Percentiles rank a stretch among this genome's conserved stretches.
These are phyloP conservation scores for Rosa persica DNA, from an alignment of 306 rosid genomes.

Conservation along the genomic window DNA sequence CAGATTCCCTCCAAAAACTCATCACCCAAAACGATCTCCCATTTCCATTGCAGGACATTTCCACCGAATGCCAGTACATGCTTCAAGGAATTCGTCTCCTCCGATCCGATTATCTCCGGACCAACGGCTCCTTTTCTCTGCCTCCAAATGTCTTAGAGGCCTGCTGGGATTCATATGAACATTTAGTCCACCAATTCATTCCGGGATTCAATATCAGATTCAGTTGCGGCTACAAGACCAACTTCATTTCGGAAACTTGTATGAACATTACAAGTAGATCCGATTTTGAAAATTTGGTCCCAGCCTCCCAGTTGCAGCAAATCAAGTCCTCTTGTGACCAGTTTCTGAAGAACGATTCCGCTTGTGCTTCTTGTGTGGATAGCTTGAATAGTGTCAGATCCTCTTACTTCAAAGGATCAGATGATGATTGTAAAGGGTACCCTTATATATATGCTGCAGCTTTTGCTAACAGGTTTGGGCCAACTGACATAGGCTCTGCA, in stretches of 20 bases:
- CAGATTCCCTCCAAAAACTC: slow-evolving; percentile 7
- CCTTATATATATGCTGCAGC: slow-evolving; percentile 36
- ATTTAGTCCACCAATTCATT: slow-evolving; percentile 3
- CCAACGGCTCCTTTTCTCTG: slow-evolving; percentile 9
- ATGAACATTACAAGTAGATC: slow-evolving; percentile 5
- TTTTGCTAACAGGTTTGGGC: slow-evolving; percentile 31
- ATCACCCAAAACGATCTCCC: not conserved
- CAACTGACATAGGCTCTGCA: slow-evolving; percentile 22
- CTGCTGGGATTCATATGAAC: slow-evolving; percentile 24
- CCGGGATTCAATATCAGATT: slow-evolving; percentile 9
- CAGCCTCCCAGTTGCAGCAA: slow-evolving; percentile 8
- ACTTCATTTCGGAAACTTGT: slow-evolving; percentile 26
- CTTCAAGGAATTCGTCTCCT: slow-evolving; percentile 24
- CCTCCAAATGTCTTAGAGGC: slow-evolving; percentile 4
- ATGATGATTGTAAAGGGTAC: slow-evolving; percentile 12
- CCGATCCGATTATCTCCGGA: slow-evolving; percentile 25
- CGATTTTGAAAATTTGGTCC: slow-evolving; percentile 21
- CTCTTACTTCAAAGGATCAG: not conserved
- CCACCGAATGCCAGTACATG: slow-evolving; percentile 16
- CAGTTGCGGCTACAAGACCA: slow-evolving; percentile 19
- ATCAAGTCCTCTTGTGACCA: slow-evolving; percentile 22
- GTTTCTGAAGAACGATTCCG: slow-evolving; percentile 7
- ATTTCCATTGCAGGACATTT: not conserved
- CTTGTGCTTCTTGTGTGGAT: slow-evolving; percentile 20
- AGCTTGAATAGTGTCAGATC: slow-evolving; percentile 5